phyloP scores from a whole-genome alignment of 768 basidiomycete genomes.

The Gymnopilus junonius region DNA sequence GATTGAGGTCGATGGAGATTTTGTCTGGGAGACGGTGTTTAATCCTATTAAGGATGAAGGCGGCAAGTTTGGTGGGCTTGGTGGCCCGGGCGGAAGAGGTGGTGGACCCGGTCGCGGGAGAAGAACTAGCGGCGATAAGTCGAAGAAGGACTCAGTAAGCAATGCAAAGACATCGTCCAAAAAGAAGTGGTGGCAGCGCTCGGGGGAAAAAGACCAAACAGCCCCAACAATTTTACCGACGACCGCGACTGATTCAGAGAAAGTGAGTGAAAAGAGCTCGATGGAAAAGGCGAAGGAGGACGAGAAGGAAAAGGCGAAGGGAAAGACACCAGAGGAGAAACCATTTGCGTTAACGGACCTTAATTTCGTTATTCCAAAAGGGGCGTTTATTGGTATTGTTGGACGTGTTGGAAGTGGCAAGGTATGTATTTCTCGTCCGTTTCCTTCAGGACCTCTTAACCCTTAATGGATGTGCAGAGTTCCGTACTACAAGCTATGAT shows the following conservation, averaged over 20 bases:
- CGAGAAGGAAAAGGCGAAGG: conserved; percentile 11
- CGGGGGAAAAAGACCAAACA: neutral
- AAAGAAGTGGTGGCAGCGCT: conserved; percentile 9
- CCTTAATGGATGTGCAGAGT: conserved; percentile 41
- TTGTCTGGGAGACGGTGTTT: conserved; percentile 54
- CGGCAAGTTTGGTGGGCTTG: conserved; percentile 17
- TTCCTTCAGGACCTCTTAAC: neutral
- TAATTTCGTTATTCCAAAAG: conserved; percentile 51
- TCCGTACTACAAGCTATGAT: conserved; percentile 60
- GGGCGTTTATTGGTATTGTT: conserved; percentile 71
- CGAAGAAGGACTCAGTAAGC: neutral
- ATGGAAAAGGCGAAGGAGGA: conserved; percentile 9
- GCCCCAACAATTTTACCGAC: neutral
- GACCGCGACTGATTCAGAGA: conserved; percentile 17
- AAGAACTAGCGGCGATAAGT: neutral
- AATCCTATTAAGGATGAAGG: conserved; percentile 14
- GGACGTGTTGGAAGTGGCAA: conserved; percentile 80
- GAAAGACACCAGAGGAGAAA: conserved; percentile 39
- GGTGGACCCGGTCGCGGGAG: neutral
- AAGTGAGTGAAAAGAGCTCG: conserved; percentile 16
- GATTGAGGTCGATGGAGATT: conserved; percentile 53
- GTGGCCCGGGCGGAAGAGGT: conserved; percentile 4
- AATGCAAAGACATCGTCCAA: neutral
- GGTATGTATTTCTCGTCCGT: conserved; percentile 29
- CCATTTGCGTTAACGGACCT: conserved; percentile 58